Percentiles rank a stretch among this genome's conserved stretches.
Conservation (phyloP, 495 filamentous ascomycete species). For the Lasiosphaeria miniovina region DNA sequence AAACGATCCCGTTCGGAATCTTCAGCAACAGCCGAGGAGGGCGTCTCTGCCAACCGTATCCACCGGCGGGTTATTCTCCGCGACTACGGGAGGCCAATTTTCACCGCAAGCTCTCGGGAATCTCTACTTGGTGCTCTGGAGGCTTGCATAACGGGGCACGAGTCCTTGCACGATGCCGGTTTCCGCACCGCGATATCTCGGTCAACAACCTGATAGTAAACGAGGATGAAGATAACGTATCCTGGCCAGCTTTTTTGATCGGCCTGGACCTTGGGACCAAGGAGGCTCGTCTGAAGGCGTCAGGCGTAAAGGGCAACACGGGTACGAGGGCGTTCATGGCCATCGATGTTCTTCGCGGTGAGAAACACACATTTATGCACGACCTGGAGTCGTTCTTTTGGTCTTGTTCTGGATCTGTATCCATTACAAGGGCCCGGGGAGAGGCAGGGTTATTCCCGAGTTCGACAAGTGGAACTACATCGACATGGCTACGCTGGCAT, state of each 20-base stretch:
- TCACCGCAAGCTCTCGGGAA: conserved; percentile 3
- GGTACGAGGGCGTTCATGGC: conserved; percentile 48
- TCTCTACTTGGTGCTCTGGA: conserved; percentile 40
- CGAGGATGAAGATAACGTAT: conserved; percentile 30
- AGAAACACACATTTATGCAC: conserved; percentile 45
- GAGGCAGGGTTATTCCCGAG: conserved; percentile 12
- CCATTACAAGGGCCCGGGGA: conserved; percentile 31
- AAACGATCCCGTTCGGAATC: conserved; percentile 10
- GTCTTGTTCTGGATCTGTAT: conserved; percentile 52
- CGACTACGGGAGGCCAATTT: conserved; percentile 5
- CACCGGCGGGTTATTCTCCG: conserved; percentile 8
- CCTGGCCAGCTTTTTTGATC: conserved; percentile 35
- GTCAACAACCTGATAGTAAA: conserved; percentile 43
- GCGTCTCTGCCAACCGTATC: conserved; percentile 11
- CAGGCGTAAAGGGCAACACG: conserved; percentile 40
- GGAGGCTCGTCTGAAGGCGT: conserved; percentile 27
- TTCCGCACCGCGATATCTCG: conserved; percentile 33
- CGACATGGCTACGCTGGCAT: conserved; percentile 11
- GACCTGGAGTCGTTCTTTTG: conserved; percentile 56
- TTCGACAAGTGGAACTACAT: conserved; percentile 32
- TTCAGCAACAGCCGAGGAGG: conserved; percentile 15
- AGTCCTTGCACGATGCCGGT: conserved; percentile 10
- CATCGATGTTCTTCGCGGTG: conserved; percentile 37
- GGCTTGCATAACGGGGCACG: conserved; percentile 30
- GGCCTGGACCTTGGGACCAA: conserved; percentile 43